Evolutionary conservation across 495 filamentous ascomycete genomes (phyloP).

Genomic region (Neohortaea acidophila): DNA sequence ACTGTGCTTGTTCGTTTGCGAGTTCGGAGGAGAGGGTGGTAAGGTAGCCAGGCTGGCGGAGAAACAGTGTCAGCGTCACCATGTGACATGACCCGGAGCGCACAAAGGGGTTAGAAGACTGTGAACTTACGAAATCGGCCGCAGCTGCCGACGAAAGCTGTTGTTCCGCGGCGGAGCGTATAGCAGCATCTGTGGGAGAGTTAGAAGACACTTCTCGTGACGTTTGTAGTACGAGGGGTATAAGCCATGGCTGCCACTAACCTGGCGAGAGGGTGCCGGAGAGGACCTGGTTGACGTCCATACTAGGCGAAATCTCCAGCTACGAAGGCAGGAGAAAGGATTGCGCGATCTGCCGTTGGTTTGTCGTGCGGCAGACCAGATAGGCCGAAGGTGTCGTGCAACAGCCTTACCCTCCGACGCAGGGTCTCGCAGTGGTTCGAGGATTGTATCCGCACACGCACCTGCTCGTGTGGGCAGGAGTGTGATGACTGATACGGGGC

Average conservation of each 20-base stretch:
- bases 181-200: constrained; percentile 55
- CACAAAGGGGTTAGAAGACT: too few relatives aligned
- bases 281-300: constrained; percentile 76
- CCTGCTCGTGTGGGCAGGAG: too few relatives aligned
- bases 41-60: constrained; percentile 80
- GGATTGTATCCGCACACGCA: too few relatives aligned
- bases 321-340: too few relatives aligned
- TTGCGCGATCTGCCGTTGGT: too few relatives aligned
- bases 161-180: constrained; percentile 80
- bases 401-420: too few relatives aligned
- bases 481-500: too few relatives aligned
- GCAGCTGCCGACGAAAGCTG: constrained; percentile 86
- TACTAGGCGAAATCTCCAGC: constrained; percentile 30
- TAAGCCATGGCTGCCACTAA: constrained; percentile 32
- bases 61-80: too few relatives aligned
- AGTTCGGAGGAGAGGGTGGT: constrained; percentile 79
- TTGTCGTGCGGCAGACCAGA: too few relatives aligned
- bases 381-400: too few relatives aligned
- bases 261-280: constrained; percentile 81
- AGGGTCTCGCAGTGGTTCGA: too few relatives aligned
- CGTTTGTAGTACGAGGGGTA: constrained; percentile 1
- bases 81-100: too few relatives aligned
- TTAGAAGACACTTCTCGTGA: constrained; percentile 15
- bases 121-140: constrained; percentile 74
- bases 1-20: constrained; percentile 70